Base-by-base conservation (phyloP, 139 green algal genomes). In the Micractinium sp. region DNA sequence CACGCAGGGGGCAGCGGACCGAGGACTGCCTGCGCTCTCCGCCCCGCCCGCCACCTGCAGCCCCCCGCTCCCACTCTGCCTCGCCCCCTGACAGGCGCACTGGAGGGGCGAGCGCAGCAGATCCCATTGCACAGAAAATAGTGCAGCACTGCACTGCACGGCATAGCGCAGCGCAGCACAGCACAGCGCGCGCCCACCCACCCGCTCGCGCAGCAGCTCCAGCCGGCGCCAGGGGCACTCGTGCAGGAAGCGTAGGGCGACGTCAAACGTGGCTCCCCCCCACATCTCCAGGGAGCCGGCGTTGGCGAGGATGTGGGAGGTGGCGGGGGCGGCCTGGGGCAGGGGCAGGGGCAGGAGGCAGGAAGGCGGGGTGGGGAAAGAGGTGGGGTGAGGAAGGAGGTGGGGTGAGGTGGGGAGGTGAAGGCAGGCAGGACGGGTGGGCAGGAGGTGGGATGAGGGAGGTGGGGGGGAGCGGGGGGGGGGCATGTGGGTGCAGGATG, bases 261-360 rank as follows among this genome's bases (percentile, higher is more conserved):
- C 97, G 90, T 99, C 97, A 90, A 99, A 99, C 12, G 97, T 99
- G 41, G 97, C 97, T 9, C 97, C 97, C 67, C 97, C 97, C 97
- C 97, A 99, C 93, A 97, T 96, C 93, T 99, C 97, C 76, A 99
- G 88, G 16, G 92, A 96, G 27, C 94, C 95, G 31, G 93, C 94
- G n/a, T 92, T 87, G 38, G 89, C 90, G 88, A 98, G 90, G 77
- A 97, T 91, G 82, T 91, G 89, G 0, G 94, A 85, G 23, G 97
- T 98, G 90, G 93, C 93, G 31, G 92, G 91, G 12, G 95, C 96
- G 29, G 93, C 95, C 74, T 80, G 74, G 27, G 18, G 63, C 71
- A 20, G 71, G 2, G 23, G 67, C 67, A 31, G 67, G 1, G 63
- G 63, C 20, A 27, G 9, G 63, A 33, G 33, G n/a, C n/a, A n/a